Conservation (phyloP, 176 grass and related monocot genomes). For the Bothriochloa decipiens region DNA sequence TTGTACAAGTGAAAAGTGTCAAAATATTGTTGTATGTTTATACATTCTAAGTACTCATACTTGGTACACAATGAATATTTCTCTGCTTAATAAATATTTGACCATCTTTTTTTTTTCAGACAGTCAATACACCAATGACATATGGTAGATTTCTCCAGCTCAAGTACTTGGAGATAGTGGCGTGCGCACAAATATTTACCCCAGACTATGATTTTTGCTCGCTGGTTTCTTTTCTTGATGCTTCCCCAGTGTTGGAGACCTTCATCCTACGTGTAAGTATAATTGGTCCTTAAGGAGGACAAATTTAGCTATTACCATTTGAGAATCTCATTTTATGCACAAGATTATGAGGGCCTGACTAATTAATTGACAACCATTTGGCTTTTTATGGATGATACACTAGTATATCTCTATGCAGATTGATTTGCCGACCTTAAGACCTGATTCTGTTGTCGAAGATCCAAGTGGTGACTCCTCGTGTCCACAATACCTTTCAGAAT, state of each 20-base stretch:
- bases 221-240: background rate
- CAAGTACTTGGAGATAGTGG: background rate
- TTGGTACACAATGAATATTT: background rate
- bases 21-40: background rate
- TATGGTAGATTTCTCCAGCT: background rate
- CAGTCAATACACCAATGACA: background rate
- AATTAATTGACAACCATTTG: background rate
- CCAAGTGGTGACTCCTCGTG: background rate
- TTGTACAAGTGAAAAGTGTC: background rate
- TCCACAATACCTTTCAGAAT: background rate
- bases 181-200: background rate
- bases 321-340: background rate
- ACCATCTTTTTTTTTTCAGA: background rate
- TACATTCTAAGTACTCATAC: background rate
- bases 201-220: background rate
- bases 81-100: background rate
- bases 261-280: slow-evolving; percentile 1
- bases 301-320: background rate
- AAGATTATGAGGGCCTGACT: background rate
- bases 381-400: background rate
- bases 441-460: background rate
- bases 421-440: background rate
- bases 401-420: background rate
- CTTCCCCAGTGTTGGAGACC: background rate
- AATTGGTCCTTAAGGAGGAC: background rate